Percentiles rank a stretch among this genome's conserved stretches.
phyloP scores from a whole-genome alignment of 1,284 basidiomycete species.

The Singerocomus inundabilis region DNA sequence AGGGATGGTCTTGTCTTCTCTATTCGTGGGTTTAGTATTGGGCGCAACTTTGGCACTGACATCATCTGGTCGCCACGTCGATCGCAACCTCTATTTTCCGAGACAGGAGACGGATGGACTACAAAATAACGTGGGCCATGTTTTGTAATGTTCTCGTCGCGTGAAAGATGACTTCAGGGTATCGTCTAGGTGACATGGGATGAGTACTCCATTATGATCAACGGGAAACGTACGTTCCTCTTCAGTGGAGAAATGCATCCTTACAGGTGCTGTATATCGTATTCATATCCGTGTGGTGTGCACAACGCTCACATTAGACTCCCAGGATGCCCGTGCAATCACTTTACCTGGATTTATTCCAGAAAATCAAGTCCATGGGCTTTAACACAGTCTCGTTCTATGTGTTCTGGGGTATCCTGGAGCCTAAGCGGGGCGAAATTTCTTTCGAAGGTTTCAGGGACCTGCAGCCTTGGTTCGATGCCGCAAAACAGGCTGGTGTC shows the following conservation, averaged over 20 bases:
- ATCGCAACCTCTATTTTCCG: conserved; percentile 17
- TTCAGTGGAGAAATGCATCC: conserved; percentile 51
- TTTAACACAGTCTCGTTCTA: conserved; percentile 49
- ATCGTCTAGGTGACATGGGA: conserved; percentile 42
- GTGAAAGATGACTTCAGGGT: not conserved
- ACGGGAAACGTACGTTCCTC: conserved; percentile 44
- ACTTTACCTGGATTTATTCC: conserved; percentile 43
- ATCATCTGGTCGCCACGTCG: conserved; percentile 4
- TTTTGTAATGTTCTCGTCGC: not conserved
- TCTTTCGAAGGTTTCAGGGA: conserved; percentile 49
- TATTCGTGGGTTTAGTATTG: conserved; percentile 15
- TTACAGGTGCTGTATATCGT: conserved; percentile 33
- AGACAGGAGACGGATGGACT: conserved; percentile 16
- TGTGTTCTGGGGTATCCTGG: conserved; percentile 45
- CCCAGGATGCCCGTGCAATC: conserved; percentile 42
- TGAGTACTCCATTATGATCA: conserved; percentile 47
- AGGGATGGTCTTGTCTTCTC: conserved; percentile 13
- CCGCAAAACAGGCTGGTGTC: conserved; percentile 44
- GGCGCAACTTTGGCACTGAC: conserved; percentile 8
- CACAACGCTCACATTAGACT: not conserved
- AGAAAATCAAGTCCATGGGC: conserved; percentile 47
- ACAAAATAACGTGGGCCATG: conserved; percentile 18
- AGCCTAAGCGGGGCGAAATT: conserved; percentile 43
- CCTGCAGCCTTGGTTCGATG: conserved; percentile 47
- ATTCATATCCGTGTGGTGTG: not conserved